These are phyloP conservation scores for Trichoderma orchidacearum DNA, from an alignment of 495 filamentous ascomycete genomes.

Conservation along the genomic window DNA sequence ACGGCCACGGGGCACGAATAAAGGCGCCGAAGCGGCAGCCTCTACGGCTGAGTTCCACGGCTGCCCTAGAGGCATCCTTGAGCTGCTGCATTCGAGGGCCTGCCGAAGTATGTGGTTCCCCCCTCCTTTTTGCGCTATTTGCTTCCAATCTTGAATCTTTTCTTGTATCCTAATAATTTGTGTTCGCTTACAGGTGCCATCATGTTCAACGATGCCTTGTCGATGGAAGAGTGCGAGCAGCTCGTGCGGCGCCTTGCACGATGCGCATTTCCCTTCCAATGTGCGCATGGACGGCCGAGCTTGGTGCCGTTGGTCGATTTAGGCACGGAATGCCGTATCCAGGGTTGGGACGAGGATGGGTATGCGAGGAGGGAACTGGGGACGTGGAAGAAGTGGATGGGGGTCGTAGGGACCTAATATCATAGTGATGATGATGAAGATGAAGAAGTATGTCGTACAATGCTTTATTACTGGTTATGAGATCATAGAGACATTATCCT, in stretches of 20 bases:
- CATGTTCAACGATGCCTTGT: slow-evolving; percentile 88
- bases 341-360: background rate
- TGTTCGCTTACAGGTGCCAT: slow-evolving; percentile 44
- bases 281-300: slow-evolving; percentile 72
- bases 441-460: background rate
- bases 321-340: slow-evolving; percentile 6
- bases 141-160: slow-evolving; percentile 3
- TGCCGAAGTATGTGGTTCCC: slow-evolving; percentile 47
- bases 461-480: too few species aligned
- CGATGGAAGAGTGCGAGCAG: slow-evolving; percentile 45
- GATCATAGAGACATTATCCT: too few species aligned
- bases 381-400: background rate
- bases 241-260: slow-evolving; percentile 47
- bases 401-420: background rate
- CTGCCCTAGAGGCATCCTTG: slow-evolving; percentile 68
- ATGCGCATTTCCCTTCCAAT: slow-evolving; percentile 84
- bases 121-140: background rate
- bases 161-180: background rate
- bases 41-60: slow-evolving; percentile 49
- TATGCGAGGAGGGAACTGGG: background rate
- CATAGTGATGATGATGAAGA: background rate
- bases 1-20: background rate
- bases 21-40: slow-evolving; percentile 5
- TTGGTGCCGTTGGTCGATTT: slow-evolving; percentile 62
- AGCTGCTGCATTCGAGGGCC: slow-evolving; percentile 78